These are phyloP conservation scores for Chrysoporthe cubensis DNA, from an alignment of 2,329 filamentous ascomycete species.

Conservation along the genomic window DNA sequence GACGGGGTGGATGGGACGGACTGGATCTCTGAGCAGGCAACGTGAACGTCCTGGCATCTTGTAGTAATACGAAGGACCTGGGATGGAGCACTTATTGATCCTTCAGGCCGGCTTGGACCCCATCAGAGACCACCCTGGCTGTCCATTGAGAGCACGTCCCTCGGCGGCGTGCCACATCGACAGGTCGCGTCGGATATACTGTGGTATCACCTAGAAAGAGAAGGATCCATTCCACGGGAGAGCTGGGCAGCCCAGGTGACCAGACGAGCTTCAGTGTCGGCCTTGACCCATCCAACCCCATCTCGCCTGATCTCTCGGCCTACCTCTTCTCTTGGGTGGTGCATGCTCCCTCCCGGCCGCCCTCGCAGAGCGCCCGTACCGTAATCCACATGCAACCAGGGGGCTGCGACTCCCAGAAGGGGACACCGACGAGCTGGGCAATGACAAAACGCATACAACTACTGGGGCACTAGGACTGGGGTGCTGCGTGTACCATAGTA, in stretches of 20 bases:
- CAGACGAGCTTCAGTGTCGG: neutral
- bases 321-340: too few species aligned
- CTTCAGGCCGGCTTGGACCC: neutral
- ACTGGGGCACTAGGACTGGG: too few species aligned
- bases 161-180: conserved; percentile 9
- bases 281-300: neutral
- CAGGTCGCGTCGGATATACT: neutral
- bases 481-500: neutral
- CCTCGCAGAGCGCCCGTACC: too few species aligned
- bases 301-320: too few species aligned
- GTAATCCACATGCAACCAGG: neutral
- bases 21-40: neutral
- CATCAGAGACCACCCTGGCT: neutral
- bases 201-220: neutral
- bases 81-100: conserved; percentile 2
- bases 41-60: neutral
- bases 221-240: neutral
- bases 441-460: neutral
- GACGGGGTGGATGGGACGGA: neutral
- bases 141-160: conserved; percentile 13
- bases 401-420: neutral
- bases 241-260: neutral
- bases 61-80: neutral
- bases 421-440: neutral
- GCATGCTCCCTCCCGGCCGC: too few species aligned